Evolutionary conservation across 768 basidiomycete species (phyloP).

Genomic region (Mycena polygramma): DNA sequence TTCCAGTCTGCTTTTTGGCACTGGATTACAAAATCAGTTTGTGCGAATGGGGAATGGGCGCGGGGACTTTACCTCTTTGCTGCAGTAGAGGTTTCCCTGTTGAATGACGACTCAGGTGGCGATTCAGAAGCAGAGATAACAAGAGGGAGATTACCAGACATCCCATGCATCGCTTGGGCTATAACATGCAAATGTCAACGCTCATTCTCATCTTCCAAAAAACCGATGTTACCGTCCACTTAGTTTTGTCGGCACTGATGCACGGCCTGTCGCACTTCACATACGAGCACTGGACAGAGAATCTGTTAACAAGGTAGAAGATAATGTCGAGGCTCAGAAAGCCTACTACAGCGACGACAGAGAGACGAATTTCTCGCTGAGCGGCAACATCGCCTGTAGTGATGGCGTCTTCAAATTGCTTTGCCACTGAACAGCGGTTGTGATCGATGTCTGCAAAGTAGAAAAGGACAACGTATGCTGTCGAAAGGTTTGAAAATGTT

Average conservation of each 20-base stretch:
- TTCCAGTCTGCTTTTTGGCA: constrained; percentile 54
- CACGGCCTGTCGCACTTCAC: constrained; percentile 28
- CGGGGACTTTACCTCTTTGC: constrained; percentile 21
- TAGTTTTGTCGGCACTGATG: constrained; percentile 10
- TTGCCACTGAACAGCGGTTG: constrained; percentile 17
- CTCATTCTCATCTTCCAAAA: neutral
- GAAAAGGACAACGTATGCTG: constrained; percentile 13
- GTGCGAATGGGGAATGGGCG: constrained; percentile 10
- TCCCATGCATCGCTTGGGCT: constrained; percentile 29
- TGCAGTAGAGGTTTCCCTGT: constrained; percentile 29
- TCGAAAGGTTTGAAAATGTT: constrained; percentile 17
- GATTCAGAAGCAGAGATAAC: neutral
- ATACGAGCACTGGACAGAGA: constrained; percentile 22
- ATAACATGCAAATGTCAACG: constrained; percentile 6
- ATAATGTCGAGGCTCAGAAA: neutral
- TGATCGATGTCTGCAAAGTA: neutral
- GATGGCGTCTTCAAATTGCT: constrained; percentile 22
- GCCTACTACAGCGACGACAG: constrained; percentile 16
- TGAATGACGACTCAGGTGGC: neutral
- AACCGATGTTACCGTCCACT: constrained; percentile 24
- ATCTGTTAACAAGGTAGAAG: neutral
- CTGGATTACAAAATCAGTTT: constrained; percentile 33
- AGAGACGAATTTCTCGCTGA: constrained; percentile 26
- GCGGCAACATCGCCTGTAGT: constrained; percentile 13
- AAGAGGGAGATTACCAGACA: constrained; percentile 24